Base-by-base conservation (phyloP, 768 basidiomycete genomes). In the Psilocybe cyanescens region DNA sequence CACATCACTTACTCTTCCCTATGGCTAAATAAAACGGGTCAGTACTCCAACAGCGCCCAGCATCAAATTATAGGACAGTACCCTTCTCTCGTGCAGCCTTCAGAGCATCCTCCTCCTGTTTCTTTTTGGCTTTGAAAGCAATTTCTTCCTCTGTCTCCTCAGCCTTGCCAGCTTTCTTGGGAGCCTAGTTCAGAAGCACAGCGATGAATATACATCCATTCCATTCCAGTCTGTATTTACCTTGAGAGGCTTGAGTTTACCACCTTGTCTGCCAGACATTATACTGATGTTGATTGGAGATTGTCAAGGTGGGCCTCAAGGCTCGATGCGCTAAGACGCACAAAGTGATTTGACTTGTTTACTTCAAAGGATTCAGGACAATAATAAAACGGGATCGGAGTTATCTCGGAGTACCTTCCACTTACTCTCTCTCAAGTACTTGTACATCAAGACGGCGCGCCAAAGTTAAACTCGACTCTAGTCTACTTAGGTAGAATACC, bases 201-300 rank as follows among this genome's bases (percentile, higher is more conserved):
- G 24, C 55, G 44, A 54, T 52, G 55, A 41, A 57, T 61, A 45
- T 60, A 49, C 35, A 60, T 46, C 30, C 14, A 24, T 1, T 37
- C 55, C 57, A 49, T 29, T 41, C 29, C 11, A 24, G 39, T 31
- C 8, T 45, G 29, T 3, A 64, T 55, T 63, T 45, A 88, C 92
- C 91, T 94, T 94, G 66, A 94, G 76, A 56, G 93, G 93, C 83
- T 95, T 95, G 56, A 89, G 70, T 77, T 95, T 94, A 71, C 92
- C 93, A 63, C 90, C 91, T 80, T 91, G 88, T 78, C 91, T 84
- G 71, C 82, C 76, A 31, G 86, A 77, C 87, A 89, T 89, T 31
- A 14, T 35, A 8, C 7, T 14, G 8, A 8, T 37, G 63, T 53
- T 66, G 61, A 50, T 41, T 62, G 57, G 31, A 55, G 49, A 60